Conservation (phyloP, 805 yeast genomes). For the Yarrowia phangngaensis region DNA sequence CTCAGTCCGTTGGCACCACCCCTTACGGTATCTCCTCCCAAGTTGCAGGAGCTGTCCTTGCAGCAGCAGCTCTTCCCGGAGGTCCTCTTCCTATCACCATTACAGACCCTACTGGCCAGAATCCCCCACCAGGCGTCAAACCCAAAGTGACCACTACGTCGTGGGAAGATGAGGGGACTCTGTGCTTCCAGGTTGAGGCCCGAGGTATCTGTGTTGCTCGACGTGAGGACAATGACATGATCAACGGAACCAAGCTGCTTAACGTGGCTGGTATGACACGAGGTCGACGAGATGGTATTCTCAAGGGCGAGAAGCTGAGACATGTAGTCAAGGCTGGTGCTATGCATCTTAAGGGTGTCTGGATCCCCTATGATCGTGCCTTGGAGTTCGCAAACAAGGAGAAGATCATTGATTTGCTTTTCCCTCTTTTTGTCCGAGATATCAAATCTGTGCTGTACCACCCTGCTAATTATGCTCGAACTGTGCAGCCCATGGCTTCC, state of each 20-base stretch:
- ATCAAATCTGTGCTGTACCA: conserved; percentile 42
- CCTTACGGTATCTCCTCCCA: conserved; percentile 26
- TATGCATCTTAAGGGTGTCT: conserved; percentile 83
- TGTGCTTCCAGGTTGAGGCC: conserved; percentile 83
- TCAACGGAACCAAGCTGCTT: conserved; percentile 77
- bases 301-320: conserved; percentile 69
- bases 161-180: conserved; percentile 86
- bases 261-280: conserved; percentile 86
- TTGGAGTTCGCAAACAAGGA: conserved; percentile 76
- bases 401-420: conserved; percentile 62
- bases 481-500: conserved; percentile 38
- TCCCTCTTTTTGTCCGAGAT: conserved; percentile 70
- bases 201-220: conserved; percentile 76
- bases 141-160: conserved; percentile 75
- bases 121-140: conserved; percentile 43
- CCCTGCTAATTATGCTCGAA: conserved; percentile 37
- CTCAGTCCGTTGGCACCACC: conserved; percentile 15
- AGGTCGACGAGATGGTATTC: conserved; percentile 79
- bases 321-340: conserved; percentile 83
- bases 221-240: conserved; percentile 80
- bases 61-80: conserved; percentile 40
- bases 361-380: conserved; percentile 86
- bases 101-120: conserved; percentile 42
- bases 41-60: conserved; percentile 23
- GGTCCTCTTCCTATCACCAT: conserved; percentile 31